A percentile compares a stretch with the other conserved stretches of the same genome.
These are phyloP conservation scores for Cyclotella choctawhatcheeana DNA, from an alignment of 108 stramenopile species.

Conservation along the genomic window DNA sequence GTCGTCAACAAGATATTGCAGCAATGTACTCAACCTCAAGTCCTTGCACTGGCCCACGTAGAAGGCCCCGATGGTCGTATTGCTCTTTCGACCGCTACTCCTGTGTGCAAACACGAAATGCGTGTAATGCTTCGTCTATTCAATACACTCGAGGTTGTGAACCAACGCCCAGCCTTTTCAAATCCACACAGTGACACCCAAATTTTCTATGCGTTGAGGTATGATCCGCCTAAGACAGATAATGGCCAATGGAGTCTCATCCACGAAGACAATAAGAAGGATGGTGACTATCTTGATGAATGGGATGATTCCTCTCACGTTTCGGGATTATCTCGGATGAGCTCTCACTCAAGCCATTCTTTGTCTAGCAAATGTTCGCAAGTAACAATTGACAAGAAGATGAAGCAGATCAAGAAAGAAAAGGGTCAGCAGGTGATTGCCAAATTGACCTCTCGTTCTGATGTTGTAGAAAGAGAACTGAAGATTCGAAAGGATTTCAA, in stretches of 20 bases:
- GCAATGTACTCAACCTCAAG: conserved; percentile 89
- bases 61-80: conserved; percentile 87
- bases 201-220: conserved; percentile 90
- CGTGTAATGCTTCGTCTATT: conserved; percentile 91
- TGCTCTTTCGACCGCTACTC: conserved; percentile 81
- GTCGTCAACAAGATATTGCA: conserved; percentile 88
- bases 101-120: conserved; percentile 89
- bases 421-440: conserved; percentile 93
- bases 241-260: conserved; percentile 70
- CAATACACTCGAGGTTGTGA: conserved; percentile 92
- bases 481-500: conserved; percentile 87
- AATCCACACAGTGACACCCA: conserved; percentile 86
- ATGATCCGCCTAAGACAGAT: conserved; percentile 78
- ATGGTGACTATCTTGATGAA: conserved; percentile 83
- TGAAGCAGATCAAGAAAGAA: conserved; percentile 78
- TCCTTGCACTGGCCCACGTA: conserved; percentile 87
- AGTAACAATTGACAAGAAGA: conserved; percentile 76
- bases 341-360: conserved; percentile 73
- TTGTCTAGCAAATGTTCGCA: conserved; percentile 47
- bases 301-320: conserved; percentile 84
- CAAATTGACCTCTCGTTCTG: conserved; percentile 86
- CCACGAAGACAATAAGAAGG: conserved; percentile 71
- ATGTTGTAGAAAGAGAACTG: conserved; percentile 87
- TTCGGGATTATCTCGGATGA: conserved; percentile 71
- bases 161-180: conserved; percentile 89